Conservation (phyloP, 768 basidiomycete species). For the Calocera cornea region DNA sequence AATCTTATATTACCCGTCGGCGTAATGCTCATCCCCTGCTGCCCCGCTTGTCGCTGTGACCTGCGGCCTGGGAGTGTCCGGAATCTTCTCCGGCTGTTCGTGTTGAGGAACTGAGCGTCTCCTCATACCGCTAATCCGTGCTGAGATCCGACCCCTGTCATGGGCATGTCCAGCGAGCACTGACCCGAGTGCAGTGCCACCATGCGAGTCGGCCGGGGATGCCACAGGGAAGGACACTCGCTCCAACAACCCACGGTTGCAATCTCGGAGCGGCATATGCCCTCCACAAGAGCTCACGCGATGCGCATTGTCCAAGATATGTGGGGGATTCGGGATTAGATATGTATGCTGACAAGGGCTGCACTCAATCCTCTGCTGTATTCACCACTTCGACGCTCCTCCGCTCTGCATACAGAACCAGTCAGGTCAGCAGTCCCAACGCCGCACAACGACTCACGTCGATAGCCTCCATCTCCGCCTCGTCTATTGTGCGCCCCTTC, state of each 20-base stretch:
- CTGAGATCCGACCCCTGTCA: no score
- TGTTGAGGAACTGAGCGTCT: no score
- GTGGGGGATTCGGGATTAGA: background rate
- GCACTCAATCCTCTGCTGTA: background rate
- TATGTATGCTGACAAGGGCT: background rate
- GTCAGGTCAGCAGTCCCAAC: background rate
- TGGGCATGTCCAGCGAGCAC: no score
- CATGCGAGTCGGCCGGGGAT: no score
- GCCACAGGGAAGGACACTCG: no score
- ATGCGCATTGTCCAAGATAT: background rate
- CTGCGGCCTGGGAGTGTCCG: no score
- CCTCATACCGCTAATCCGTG: no score
- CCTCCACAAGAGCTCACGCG: no score
- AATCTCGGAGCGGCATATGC: no score
- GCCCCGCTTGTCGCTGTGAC: background rate
- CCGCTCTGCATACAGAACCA: background rate
- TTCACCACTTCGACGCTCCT: background rate
- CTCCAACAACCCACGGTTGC: no score
- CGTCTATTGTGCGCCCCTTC: slow-evolving; percentile 17
- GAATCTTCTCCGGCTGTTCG: no score
- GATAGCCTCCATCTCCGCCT: slow-evolving; percentile 25
- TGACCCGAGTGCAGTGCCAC: no score
- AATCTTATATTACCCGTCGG: background rate
- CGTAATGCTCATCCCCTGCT: background rate
- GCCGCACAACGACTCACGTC: slow-evolving; percentile 20